Base-by-base conservation (phyloP, 306 rosid genomes). In the Sechiopsis laciniata region DNA sequence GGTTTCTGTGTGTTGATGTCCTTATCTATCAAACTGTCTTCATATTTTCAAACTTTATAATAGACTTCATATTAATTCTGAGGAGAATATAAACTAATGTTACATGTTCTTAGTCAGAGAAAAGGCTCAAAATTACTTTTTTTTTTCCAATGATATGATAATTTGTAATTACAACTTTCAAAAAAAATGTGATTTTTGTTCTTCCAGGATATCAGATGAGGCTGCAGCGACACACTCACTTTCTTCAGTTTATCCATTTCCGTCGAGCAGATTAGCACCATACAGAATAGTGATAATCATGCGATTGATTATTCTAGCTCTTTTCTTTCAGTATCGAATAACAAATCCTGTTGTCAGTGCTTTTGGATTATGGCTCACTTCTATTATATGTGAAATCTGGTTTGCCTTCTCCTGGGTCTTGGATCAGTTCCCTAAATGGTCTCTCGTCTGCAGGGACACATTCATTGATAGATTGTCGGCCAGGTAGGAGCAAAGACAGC, bases 381-480 rank as follows among this genome's bases (percentile, higher is more conserved):
- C 98, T 11, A 76, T 94, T 57, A 86, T 89, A 76, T 94, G 98
- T 76, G 98, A 94, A 86, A 94, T 94, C 82, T 94, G 98, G 98
- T 94, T 94, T 60, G 98, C 92, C 51, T 82, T 90, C 81, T 94
- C 98, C 6, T 94, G 98, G 98, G 91, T 91, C 54, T 74, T 94
- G 74, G 97, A 94, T 87, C 98, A 94, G 87, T 94, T 94, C 85
- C 97, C 98, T 22, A 90, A 94, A 84, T 90, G 97, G 98, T 87
- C 37, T 86, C 98, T 97, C 10, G 78, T 94, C 81, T 76, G 85
- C 29, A 85, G 98, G 83, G 84, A 80, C 9, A 84, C 98, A 77
- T 89, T 58, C 63, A 74, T 70, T 46, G 97, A 89, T 78, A 78
- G 75, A 65, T 88, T 94, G 10, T 85, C 98, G 0, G 97, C 96